Percentiles rank a stretch among this genome's conserved stretches.
phyloP scores from a whole-genome alignment of 257 asterid species.

The Scutellaria minor region DNA sequence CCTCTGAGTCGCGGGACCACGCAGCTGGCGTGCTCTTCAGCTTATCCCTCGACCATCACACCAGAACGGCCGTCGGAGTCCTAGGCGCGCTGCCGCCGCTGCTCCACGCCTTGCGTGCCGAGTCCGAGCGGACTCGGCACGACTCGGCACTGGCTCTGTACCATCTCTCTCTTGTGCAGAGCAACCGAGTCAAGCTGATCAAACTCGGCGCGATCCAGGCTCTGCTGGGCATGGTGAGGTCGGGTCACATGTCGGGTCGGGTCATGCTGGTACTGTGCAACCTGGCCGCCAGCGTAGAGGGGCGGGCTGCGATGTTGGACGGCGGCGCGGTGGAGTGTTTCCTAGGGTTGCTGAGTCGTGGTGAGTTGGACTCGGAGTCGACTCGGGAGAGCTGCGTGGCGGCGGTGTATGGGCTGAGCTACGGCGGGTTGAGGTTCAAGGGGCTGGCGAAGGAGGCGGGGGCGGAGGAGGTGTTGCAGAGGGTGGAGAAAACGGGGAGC shows the following conservation, averaged over 20 bases:
- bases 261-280: conserved; percentile 68
- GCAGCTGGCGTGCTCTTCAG: conserved; percentile 95
- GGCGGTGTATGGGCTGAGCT: conserved; percentile 77
- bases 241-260: conserved; percentile 70
- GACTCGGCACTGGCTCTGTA: conserved; percentile 86
- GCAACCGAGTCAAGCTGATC: conserved; percentile 80
- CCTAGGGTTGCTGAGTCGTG: conserved; percentile 49
- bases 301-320: conserved; percentile 80
- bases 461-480: conserved; percentile 73
- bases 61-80: conserved; percentile 90
- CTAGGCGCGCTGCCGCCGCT: conserved; percentile 90
- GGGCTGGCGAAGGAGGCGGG: conserved; percentile 88
- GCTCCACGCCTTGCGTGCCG: conserved; percentile 73
- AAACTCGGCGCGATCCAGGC: conserved; percentile 75
- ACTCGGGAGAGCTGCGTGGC: conserved; percentile 68
- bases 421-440: conserved; percentile 89
- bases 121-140: conserved; percentile 79
- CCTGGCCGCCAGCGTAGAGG: conserved; percentile 73
- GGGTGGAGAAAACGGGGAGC: conserved; percentile 53
- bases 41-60: conserved; percentile 80
- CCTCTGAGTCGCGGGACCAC: conserved; percentile 81
- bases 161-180: conserved; percentile 79
- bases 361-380: conserved; percentile 51
- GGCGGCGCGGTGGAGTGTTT: conserved; percentile 69
- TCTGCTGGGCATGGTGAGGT: conserved; percentile 66